These are phyloP conservation scores for Chrysoporthe austroafricana DNA, from an alignment of 2,329 filamentous ascomycete species.

Conservation along the genomic window DNA sequence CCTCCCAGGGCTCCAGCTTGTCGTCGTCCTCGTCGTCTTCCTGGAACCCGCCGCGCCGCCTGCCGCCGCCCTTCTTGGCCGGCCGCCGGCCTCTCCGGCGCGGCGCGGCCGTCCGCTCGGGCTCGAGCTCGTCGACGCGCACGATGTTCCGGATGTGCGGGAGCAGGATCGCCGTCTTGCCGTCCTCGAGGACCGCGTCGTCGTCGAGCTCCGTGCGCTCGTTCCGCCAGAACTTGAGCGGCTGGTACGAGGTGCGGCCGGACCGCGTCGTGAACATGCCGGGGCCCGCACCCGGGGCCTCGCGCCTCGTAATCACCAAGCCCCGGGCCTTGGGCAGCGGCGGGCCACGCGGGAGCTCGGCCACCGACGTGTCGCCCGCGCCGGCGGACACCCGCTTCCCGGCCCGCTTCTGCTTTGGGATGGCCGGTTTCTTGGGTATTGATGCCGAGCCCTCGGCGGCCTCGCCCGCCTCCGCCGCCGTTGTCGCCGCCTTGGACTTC, in stretches of 20 bases:
- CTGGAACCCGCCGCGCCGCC: constrained; percentile 40
- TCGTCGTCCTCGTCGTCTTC: constrained; percentile 60
- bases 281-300: constrained; percentile 46
- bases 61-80: constrained; percentile 33
- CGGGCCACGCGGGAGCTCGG: constrained; percentile 55
- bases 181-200: constrained; percentile 47
- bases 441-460: constrained; percentile 39
- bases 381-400: constrained; percentile 46
- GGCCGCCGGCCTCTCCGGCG: constrained; percentile 22
- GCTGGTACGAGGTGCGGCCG: constrained; percentile 76
- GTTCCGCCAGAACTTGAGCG: constrained; percentile 84
- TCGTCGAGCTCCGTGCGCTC: constrained; percentile 75
- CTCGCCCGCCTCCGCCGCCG: constrained; percentile 20
- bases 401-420: constrained; percentile 39
- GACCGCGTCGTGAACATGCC: constrained; percentile 68
- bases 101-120: constrained; percentile 30
- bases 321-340: constrained; percentile 60
- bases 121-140: constrained; percentile 67
- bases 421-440: constrained; percentile 40
- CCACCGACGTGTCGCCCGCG: constrained; percentile 51
- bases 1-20: constrained; percentile 72
- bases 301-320: constrained; percentile 55
- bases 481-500: constrained; percentile 35
- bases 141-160: constrained; percentile 78
- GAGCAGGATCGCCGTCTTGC: constrained; percentile 61